These are phyloP conservation scores for Isatis tinctoria DNA, from an alignment of 345 rosid species.

Conservation along the genomic window DNA sequence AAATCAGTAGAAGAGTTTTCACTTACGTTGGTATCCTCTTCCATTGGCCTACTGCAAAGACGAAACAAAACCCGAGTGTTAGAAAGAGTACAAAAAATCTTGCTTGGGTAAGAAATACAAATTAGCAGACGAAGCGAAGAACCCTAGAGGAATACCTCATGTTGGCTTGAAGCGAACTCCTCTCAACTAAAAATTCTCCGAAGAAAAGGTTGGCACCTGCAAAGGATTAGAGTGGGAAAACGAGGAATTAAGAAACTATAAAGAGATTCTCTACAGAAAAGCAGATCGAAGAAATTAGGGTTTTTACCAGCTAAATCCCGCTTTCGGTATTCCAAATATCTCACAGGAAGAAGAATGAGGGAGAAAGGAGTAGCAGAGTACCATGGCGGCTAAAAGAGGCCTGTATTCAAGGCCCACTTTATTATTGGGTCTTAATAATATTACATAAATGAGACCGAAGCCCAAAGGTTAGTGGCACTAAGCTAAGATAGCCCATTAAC, in stretches of 20 bases:
- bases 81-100: neutral
- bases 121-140: constrained; percentile 6
- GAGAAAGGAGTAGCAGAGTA: neutral
- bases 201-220: neutral
- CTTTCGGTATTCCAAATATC: constrained; percentile 15
- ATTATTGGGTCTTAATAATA: neutral
- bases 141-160: constrained; percentile 40
- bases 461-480: neutral
- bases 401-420: neutral
- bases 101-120: neutral
- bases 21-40: constrained; percentile 56
- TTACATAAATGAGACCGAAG: neutral
- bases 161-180: constrained; percentile 17
- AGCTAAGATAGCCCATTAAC: neutral
- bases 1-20: neutral
- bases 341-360: neutral
- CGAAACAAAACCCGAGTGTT: neutral
- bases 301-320: constrained; percentile 25
- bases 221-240: neutral
- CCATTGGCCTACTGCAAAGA: constrained; percentile 63
- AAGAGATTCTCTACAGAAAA: neutral
- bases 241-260: neutral
- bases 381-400: neutral
- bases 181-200: constrained; percentile 26
- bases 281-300: constrained; percentile 28